A percentile compares a stretch with the other conserved stretches of the same genome.
These are phyloP conservation scores for Blechomonas ayalai DNA, from an alignment of 208 protist species.

Conservation along the genomic window DNA sequence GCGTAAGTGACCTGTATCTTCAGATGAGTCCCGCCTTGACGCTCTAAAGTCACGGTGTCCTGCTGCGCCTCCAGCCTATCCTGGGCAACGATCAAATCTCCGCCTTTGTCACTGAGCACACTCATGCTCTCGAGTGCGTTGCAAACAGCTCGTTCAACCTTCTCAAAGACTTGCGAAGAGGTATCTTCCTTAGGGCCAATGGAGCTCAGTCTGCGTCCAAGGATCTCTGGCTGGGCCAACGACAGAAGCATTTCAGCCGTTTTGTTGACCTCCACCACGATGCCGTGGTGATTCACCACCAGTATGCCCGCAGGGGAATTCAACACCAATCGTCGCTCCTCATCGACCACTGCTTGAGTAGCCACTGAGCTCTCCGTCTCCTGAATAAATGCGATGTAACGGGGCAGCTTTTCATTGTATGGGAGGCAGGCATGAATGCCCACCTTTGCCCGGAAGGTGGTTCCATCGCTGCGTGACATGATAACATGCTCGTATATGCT, in stretches of 20 bases:
- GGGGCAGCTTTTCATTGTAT: conserved; percentile 1
- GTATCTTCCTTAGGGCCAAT: background rate
- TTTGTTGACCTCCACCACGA: conserved; percentile 3
- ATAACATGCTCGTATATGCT: conserved; percentile 2
- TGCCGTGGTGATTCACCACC: conserved; percentile 3
- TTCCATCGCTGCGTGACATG: conserved; percentile 6
- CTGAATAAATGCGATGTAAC: conserved; percentile 12
- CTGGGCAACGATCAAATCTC: no score
- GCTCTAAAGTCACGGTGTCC: no score
- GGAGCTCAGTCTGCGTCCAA: background rate
- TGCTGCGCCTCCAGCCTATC: no score
- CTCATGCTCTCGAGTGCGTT: no score
- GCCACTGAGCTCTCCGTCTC: conserved; percentile 1
- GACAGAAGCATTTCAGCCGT: conserved; percentile 6
- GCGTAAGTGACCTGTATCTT: background rate
- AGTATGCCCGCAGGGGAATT: conserved; percentile 3
- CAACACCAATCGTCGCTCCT: background rate
- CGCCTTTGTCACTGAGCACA: no score
- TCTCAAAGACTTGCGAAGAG: background rate
- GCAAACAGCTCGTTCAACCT: no score
- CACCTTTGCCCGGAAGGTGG: conserved; percentile 1
- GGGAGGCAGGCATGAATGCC: conserved; percentile 8
- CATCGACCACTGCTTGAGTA: background rate
- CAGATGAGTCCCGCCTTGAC: background rate
- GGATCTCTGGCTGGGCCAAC: conserved; percentile 6